Conservation (phyloP, 176 grass and related monocot species). For the Calamus simplicifolius region DNA sequence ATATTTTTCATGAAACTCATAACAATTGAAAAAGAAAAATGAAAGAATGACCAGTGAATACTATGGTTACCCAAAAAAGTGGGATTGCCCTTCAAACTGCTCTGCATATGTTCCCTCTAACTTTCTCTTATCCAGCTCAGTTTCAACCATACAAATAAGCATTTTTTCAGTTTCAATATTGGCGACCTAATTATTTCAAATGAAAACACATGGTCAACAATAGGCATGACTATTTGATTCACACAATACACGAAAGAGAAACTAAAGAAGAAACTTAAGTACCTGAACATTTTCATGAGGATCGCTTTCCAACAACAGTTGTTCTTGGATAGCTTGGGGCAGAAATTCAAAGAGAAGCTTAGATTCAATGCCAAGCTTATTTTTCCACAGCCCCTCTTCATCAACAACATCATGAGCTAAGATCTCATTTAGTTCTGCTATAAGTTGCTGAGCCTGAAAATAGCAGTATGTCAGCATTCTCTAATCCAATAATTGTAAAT, state of each 20-base stretch:
- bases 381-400: slow-evolving; percentile 79
- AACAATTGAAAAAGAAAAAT: no score
- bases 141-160: slow-evolving; percentile 98
- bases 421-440: slow-evolving; percentile 92
- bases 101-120: slow-evolving; percentile 57
- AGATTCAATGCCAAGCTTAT: slow-evolving; percentile 61
- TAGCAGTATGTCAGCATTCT: not conserved
- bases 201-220: not conserved
- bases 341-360: slow-evolving; percentile 73
- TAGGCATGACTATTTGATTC: not conserved
- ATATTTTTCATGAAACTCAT: no score
- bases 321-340: slow-evolving; percentile 83
- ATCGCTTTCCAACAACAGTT: slow-evolving; percentile 95
- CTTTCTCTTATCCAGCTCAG: slow-evolving; percentile 91
- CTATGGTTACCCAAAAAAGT: slow-evolving; percentile 85
- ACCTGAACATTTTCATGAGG: slow-evolving; percentile 99
- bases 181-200: slow-evolving; percentile 45
- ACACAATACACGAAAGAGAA: not conserved
- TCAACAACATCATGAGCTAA: slow-evolving; percentile 90
- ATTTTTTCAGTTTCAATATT: slow-evolving; percentile 99
- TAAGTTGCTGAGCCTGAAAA: slow-evolving; percentile 86
- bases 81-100: slow-evolving; percentile 86
- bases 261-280: slow-evolving; percentile 6
- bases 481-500: no score
- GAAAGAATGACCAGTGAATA: no score